Evolutionary conservation across 257 asterid genomes (phyloP), one percentile per base, ranked within the genome.

Genomic region (Jacaranda copaia): DNA sequence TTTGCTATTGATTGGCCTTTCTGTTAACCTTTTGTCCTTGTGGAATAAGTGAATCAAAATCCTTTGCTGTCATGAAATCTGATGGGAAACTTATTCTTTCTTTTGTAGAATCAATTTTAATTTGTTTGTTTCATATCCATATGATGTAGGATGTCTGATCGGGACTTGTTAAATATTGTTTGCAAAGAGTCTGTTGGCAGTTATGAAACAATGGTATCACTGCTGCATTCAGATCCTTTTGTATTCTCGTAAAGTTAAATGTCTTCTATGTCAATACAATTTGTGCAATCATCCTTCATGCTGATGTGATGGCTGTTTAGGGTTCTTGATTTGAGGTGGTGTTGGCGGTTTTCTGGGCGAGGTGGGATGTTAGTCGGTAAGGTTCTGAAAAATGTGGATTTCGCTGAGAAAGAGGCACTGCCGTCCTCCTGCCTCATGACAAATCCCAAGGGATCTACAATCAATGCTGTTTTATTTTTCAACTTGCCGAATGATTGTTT

Each of bases 331-430:
- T 32, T 45, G 68, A 32, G n/a, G 59, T 45, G 58, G 68, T 39
- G 58, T 74, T 52, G 68, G 68, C 60, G 56, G 72, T 36, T 79
- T 73, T 32, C 66, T 59, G 38, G 71, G 48, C 19, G 45, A 46
- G 43, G 39, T 35, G 53, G 45, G 51, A 16, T 45, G 20, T 14
- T 66, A 18, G 1, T 79, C 48, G 19, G 49, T 52, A 7, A 57
- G 15, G 4, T 12, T 58, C 39, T 69, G 62, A 46, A 55, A 25
- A 52, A 48, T 60, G 35, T 8, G 32, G 56, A 40, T 25, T 5
- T 35, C 40, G 6, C 60, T 15, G 48, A 68, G 56, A 59, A 11
- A 48, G 70, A 39, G 13, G 43, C 56, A 49, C 56, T 46, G 15
- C 20, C 12, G 16, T 45, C 12, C 48, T 59, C 60, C 52, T 20